phyloP scores from a whole-genome alignment of 345 rosid genomes.

The Gossypium herbaceum region DNA sequence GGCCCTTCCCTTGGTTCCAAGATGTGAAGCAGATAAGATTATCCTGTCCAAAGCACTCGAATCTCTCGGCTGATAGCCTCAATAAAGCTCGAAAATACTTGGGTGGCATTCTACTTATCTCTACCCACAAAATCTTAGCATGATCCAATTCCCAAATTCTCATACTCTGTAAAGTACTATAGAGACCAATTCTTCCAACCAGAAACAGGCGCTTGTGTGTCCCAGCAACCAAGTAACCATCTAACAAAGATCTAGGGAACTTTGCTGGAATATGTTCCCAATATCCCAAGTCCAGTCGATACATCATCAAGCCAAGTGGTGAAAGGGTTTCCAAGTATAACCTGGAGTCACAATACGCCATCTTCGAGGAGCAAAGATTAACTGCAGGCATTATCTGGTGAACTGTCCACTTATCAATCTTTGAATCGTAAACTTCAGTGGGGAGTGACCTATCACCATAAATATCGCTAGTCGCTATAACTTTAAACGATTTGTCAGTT shows the following conservation, averaged over 20 bases:
- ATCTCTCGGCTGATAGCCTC: constrained; percentile 88
- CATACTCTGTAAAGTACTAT: constrained; percentile 88
- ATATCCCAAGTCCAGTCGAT: constrained; percentile 58
- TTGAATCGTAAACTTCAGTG: constrained; percentile 86
- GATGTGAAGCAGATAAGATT: constrained; percentile 89
- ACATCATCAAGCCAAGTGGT: constrained; percentile 94
- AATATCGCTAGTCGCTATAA: constrained; percentile 83
- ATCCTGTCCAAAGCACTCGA: constrained; percentile 97
- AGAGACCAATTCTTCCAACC: constrained; percentile 88
- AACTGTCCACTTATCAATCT: constrained; percentile 61
- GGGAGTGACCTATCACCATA: constrained; percentile 83
- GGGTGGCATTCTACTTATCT: constrained; percentile 89
- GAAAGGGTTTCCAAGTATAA: constrained; percentile 64
- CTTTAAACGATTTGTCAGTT: constrained; percentile 64
- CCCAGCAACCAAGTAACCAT: constrained; percentile 93
- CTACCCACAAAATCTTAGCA: constrained; percentile 68
- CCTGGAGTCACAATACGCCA: constrained; percentile 64
- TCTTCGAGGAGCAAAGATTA: constrained; percentile 90
- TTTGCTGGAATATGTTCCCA: constrained; percentile 45
- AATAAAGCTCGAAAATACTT: constrained; percentile 77
- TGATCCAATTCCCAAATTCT: constrained; percentile 95
- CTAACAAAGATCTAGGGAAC: constrained; percentile 85
- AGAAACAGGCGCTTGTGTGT: constrained; percentile 81
- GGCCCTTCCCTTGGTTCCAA: constrained; percentile 94
- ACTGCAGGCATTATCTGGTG: constrained; percentile 96